Conservation (phyloP, 2,329 filamentous ascomycete genomes). For the Ceratocystis albifundus region DNA sequence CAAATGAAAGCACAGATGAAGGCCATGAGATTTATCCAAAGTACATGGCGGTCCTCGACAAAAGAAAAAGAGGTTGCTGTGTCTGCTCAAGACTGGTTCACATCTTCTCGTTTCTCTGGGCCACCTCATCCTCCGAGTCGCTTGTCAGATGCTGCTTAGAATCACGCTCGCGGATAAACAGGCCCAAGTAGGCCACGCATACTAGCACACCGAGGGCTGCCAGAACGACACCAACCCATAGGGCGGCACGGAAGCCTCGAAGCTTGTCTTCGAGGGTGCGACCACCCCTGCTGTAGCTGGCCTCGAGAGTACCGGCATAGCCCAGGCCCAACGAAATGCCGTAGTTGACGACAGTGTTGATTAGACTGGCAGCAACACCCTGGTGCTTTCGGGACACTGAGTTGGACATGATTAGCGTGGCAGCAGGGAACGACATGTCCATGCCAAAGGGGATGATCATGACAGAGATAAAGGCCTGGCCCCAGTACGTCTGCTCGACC, state of each 20-base stretch:
- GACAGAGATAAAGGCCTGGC: conserved; percentile 47
- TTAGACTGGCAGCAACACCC: conserved; percentile 41
- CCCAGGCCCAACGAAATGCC: conserved; percentile 54
- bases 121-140: conserved; percentile 17
- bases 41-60: too few species aligned
- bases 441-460: conserved; percentile 51
- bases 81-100: not conserved
- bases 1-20: not conserved
- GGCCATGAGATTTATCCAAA: not conserved
- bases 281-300: conserved; percentile 28
- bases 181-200: conserved; percentile 20
- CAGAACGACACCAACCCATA: conserved; percentile 36
- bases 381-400: conserved; percentile 37
- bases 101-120: conserved; percentile 11
- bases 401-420: conserved; percentile 49
- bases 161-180: conserved; percentile 20
- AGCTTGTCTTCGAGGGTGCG: conserved; percentile 27
- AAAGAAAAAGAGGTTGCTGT: too few species aligned
- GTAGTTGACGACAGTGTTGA: conserved; percentile 58
- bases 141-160: not conserved
- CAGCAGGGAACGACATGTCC: conserved; percentile 56
- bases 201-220: conserved; percentile 31
- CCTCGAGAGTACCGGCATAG: conserved; percentile 53
- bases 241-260: conserved; percentile 31
- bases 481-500: conserved; percentile 50